phyloP scores from a whole-genome alignment of 106 monocot species.

The Iris macrosiphon region DNA sequence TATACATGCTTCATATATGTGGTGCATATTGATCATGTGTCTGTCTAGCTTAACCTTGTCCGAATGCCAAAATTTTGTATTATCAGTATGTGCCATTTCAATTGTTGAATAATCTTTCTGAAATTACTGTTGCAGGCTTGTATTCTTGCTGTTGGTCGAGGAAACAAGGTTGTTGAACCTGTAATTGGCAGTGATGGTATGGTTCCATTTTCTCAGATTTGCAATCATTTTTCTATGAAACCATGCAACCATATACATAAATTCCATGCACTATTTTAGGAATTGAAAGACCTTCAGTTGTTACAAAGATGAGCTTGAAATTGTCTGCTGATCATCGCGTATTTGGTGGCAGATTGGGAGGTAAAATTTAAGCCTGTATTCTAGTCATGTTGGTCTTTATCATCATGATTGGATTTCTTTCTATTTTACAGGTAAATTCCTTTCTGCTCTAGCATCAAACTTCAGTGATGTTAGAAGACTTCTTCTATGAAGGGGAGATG shows the following conservation, averaged over 20 bases:
- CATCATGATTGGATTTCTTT: not conserved
- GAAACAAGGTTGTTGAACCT: constrained; percentile 72
- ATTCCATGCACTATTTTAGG: constrained; percentile 28
- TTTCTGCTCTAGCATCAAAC: constrained; percentile 53
- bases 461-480: constrained; percentile 71
- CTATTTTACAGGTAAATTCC: constrained; percentile 68
- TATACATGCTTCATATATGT: too few species aligned
- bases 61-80: too few species aligned
- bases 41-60: too few species aligned
- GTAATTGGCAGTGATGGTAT: constrained; percentile 64
- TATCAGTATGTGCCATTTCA: too few species aligned
- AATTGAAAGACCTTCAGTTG: constrained; percentile 55
- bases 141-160: constrained; percentile 94
- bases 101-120: too few species aligned
- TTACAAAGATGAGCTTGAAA: constrained; percentile 88
- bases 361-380: constrained; percentile 13
- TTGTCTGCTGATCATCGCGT: constrained; percentile 95
- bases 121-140: too few species aligned
- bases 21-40: too few species aligned
- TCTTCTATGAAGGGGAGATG: constrained; percentile 55
- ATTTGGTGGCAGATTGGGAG: constrained; percentile 60
- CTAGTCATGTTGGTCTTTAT: not conserved
- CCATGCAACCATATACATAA: not conserved
- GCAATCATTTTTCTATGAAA: not conserved
- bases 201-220: not conserved